These are phyloP conservation scores for Hyphochytrium catenoides DNA, from an alignment of 352 stramenopile species.

Conservation along the genomic window DNA sequence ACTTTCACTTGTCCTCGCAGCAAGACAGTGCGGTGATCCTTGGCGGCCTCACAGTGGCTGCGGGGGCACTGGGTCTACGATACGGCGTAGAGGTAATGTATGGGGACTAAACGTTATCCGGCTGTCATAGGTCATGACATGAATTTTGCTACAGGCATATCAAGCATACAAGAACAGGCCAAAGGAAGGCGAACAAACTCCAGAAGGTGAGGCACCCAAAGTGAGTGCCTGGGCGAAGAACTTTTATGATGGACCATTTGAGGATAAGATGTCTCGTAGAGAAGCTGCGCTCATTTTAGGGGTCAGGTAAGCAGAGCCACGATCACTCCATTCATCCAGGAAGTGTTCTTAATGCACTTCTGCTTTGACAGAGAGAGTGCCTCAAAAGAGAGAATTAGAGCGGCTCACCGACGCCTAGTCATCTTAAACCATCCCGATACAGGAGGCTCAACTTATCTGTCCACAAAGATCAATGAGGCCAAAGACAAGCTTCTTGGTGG, in stretches of 20 bases:
- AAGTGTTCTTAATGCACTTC: neutral
- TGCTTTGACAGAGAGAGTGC: constrained; percentile 52
- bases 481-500: constrained; percentile 82
- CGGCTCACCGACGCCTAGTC: constrained; percentile 90
- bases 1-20: constrained; percentile 27
- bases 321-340: neutral
- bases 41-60: constrained; percentile 32
- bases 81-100: constrained; percentile 30
- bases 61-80: constrained; percentile 35
- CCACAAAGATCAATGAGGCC: constrained; percentile 98
- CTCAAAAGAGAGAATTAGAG: constrained; percentile 82
- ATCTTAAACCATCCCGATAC: constrained; percentile 98
- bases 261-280: constrained; percentile 94
- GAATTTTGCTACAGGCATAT: constrained; percentile 20
- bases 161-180: constrained; percentile 25
- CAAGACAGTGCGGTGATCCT: constrained; percentile 32
- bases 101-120: neutral
- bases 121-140: neutral
- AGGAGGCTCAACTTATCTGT: constrained; percentile 91
- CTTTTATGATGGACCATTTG: constrained; percentile 90
- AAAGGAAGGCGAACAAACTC: constrained; percentile 19
- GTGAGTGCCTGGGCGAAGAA: too few species aligned
- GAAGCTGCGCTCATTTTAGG: constrained; percentile 97
- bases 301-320: constrained; percentile 26
- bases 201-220: constrained; percentile 30